Evolutionary conservation across 352 stramenopile genomes (phyloP), one percentile per base, ranked within the genome.

Genomic region (Phytophthora sp.): DNA sequence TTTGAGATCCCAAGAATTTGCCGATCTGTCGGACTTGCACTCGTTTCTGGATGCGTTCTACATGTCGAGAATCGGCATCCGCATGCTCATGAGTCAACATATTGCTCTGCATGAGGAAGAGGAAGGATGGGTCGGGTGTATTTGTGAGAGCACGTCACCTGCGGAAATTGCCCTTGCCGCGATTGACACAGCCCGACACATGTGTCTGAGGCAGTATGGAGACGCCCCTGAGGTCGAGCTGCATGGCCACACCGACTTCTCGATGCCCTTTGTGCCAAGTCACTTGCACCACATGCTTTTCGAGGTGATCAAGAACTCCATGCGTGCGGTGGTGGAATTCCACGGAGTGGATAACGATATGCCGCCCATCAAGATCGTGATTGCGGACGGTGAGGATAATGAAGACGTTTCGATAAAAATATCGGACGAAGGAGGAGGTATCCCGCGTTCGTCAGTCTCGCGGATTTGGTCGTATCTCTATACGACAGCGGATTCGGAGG

Each of bases 391-490:
- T 59, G 95, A 98, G 55, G 91, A 99, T 56, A 99, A 99, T 71
- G 97, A 99, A 77, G 98, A 99, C 77, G 92, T 98, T 35, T 98
- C 99, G 39, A 99, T 99, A 57, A 99, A 99, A 85, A 98, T 99
- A 50, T 98, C 91, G 54, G 98, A 99, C 76, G 97, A 99, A 81
- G 98, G 98, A 30, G 98, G 98, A 42, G 98, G 98, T 50, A 99
- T 99, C 72, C 93, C 96, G 18, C 90, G 98, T 38, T 98, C 90
- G 39, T 98, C 99, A 13, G 97, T 99, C 69, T 96, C 96, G 31
- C 93, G 97, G 39, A 99, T 99, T 68, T 99, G 98, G 97, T 98
- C 90, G 52, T 99, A 99, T 81, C 80, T 99, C 9, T 99, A 99
- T 80, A 99, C 98, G 30, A 99, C 98, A 0, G 98, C 97, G 7